Base-by-base conservation (phyloP, 257 asterid species). In the Rhazya stricta region DNA sequence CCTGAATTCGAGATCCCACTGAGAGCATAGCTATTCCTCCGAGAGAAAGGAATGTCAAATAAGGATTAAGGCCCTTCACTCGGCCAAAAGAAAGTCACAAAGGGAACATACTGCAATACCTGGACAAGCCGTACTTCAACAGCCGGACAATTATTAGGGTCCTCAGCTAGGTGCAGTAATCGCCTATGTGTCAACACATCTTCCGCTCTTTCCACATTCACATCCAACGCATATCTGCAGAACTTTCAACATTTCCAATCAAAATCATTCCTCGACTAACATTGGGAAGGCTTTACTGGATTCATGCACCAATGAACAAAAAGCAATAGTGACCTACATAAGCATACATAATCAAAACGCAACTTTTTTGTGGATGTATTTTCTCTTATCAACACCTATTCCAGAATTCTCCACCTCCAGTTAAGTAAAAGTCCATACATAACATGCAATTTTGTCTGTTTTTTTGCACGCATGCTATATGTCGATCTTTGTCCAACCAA, bases 171-270 rank as follows among this genome's bases (percentile, higher is more conserved):
- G 62, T 73, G 77, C 58, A 86, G 75, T 36, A 86, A 57, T 69
- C 84, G 77, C 81, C 82, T 86, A 56, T 86, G 90, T 56, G 80
- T 81, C 41, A 86, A 81, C 71, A 86, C 90, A 82, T 86, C 88
- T 72, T 86, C 90, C 41, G 90, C 90, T 62, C 90, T 82, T 57
- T 86, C 90, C 83, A 86, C 88, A 76, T 84, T 84, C 74, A 86
- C 90, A 84, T 86, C 90, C 84, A 81, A 78, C 25, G 86, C 86
- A 72, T 86, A 86, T 67, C 90, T 86, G 69, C 76, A 76, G 11
- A 54, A 42, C 15, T 60, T 25, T 61, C 15, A 7, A n/a, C 50
- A 56, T 62, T 42, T 30, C 48, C 19, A 48, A 36, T 43, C 43
- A 75, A 78, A 53, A 71, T 71, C 75, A 71, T 46, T 45, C 43